Evolutionary conservation across 2,329 filamentous ascomycete species (phyloP).

Genomic region (Epichloe amarillans): DNA sequence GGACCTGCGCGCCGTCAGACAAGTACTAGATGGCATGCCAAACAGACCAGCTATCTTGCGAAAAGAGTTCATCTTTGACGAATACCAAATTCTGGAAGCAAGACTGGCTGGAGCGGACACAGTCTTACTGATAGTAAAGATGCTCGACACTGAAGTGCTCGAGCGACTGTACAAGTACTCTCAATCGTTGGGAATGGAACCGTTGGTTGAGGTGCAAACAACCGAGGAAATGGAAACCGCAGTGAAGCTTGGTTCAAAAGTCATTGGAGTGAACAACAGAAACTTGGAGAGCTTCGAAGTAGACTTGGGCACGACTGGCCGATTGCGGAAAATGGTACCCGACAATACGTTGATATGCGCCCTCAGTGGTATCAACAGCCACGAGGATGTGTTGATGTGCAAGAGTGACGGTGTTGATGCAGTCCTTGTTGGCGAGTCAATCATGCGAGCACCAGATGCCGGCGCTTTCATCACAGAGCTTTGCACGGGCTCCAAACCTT

Average conservation of each 20-base stretch:
- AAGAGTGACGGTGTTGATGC: conserved; percentile 82
- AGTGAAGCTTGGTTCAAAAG: conserved; percentile 72
- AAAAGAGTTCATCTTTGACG: conserved; percentile 96
- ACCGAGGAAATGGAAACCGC: conserved; percentile 85
- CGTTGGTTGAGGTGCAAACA: conserved; percentile 91
- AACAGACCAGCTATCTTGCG: conserved; percentile 84
- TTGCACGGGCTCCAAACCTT: conserved; percentile 44
- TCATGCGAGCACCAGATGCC: conserved; percentile 84
- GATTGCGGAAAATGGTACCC: conserved; percentile 76
- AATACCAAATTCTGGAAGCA: conserved; percentile 95
- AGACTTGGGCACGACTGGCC: conserved; percentile 81
- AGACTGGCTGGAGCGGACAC: conserved; percentile 88
- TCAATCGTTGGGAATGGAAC: conserved; percentile 86
- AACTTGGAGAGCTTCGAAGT: conserved; percentile 96
- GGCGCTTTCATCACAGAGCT: conserved; percentile 72
- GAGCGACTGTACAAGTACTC: conserved; percentile 79
- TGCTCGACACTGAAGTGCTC: conserved; percentile 68
- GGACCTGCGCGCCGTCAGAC: conserved; percentile 74
- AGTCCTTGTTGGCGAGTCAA: conserved; percentile 84
- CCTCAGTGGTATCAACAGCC: conserved; percentile 81
- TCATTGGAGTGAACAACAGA: conserved; percentile 95
- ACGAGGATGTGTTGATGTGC: conserved; percentile 79
- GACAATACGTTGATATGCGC: conserved; percentile 82
- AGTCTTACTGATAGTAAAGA: conserved; percentile 92
- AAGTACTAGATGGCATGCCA: conserved; percentile 79